Percentiles rank a stretch among this genome's conserved stretches.
These are phyloP conservation scores for Pseudogymnoascus sp. DNA, from an alignment of 2,329 filamentous ascomycete genomes.

Conservation along the genomic window DNA sequence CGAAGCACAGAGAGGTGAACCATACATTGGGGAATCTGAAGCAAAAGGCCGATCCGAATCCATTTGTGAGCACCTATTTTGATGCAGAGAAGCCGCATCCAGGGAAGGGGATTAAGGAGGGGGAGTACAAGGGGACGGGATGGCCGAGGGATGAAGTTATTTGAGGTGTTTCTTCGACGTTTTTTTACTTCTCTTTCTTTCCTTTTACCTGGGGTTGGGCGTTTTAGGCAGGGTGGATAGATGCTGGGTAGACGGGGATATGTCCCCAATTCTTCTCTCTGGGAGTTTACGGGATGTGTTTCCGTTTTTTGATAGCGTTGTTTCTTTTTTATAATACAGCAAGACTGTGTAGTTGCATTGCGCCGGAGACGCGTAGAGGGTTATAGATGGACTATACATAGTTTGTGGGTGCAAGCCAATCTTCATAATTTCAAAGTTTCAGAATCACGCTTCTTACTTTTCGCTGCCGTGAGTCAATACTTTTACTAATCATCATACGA, in stretches of 20 bases:
- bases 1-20: conserved; percentile 87
- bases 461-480: too few species aligned
- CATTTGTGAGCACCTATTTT: conserved; percentile 78
- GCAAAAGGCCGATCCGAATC: conserved; percentile 81
- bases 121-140: conserved; percentile 53
- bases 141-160: conserved; percentile 81
- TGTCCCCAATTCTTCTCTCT: conserved; percentile 4
- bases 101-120: conserved; percentile 53
- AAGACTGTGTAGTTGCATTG: background rate
- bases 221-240: background rate
- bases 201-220: background rate
- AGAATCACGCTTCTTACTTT: too few species aligned
- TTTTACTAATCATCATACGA: too few species aligned
- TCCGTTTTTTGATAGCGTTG: background rate
- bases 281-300: background rate
- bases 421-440: background rate
- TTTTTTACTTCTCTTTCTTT: background rate
- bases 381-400: background rate
- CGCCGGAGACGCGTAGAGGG: background rate
- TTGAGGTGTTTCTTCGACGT: conserved; percentile 22
- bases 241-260: background rate
- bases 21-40: conserved; percentile 87
- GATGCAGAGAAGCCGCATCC: conserved; percentile 58
- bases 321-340: background rate
- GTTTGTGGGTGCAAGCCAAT: background rate